These are phyloP conservation scores for Flaveria robusta DNA, from an alignment of 129 eudicot species.

Conservation along the genomic window DNA sequence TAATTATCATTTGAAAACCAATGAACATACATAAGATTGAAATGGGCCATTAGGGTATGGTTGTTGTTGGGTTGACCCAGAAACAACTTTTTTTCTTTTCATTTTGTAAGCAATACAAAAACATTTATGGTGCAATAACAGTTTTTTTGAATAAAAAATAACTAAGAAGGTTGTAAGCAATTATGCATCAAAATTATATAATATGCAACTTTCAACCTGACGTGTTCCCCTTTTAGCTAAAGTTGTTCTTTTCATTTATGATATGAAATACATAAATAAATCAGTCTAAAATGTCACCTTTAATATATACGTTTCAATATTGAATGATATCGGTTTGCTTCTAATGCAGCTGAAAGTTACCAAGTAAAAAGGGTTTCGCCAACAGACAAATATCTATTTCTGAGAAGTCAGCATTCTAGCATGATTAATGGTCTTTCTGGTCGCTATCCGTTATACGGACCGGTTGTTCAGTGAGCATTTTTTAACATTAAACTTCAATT, in stretches of 20 bases:
- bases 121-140: background rate
- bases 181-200: background rate
- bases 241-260: background rate
- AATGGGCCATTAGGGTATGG: conserved; percentile 8
- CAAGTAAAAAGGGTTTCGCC: conserved; percentile 64
- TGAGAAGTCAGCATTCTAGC: conserved; percentile 84
- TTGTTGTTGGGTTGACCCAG: background rate
- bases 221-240: background rate
- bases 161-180: background rate
- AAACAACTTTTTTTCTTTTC: background rate
- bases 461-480: conserved; percentile 70
- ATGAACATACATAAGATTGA: background rate
- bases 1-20: background rate
- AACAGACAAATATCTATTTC: conserved; percentile 62
- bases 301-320: background rate
- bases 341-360: conserved; percentile 46
- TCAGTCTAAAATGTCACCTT: background rate
- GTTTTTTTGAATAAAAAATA: background rate
- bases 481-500: conserved; percentile 1
- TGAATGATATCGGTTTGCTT: conserved; percentile 7
- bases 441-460: conserved; percentile 72
- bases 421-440: conserved; percentile 91
- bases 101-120: background rate
- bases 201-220: background rate
- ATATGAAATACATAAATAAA: background rate